Base-by-base conservation (phyloP, 2,329 filamentous ascomycete species). In the Chaetomium globosum region DNA sequence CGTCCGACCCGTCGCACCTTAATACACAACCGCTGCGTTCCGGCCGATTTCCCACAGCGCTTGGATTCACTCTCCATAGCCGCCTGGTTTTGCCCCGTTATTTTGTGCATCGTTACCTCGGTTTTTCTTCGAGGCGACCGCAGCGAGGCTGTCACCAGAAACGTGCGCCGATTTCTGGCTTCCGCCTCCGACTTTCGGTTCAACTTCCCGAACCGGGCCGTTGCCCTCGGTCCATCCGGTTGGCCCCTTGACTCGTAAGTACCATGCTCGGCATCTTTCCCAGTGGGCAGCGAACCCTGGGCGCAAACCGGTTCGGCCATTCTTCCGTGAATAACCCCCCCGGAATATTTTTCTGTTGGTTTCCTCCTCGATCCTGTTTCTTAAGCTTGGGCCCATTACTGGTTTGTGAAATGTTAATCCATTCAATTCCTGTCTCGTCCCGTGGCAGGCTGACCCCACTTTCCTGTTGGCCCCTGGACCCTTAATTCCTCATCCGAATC, bases 41-140 rank as follows among this genome's bases (percentile, higher is more conserved):
- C 51, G 64, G n/a, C n/a, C 59, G 53, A 65, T 33, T 59, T 62
- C 36, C 59, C 59, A 59, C 28, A 53, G n/a, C 46, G 39, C 36
- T 48, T 48, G 59, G 46, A 51, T 59, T 59, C 49, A 19, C 52
- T 23, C 51, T 31, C 62, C 62, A 49, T 3, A 30, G 10, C 39
- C 36, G 10, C 39, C 36, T 31, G 28, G 52, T 53, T 36, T 31
- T 46, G 21, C 26, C 28, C 26, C 28, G 10, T 57, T 43, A 19
- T 51, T 57, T 43, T 55, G 58, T 65, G 63, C 59, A 55, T 36
- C 57, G 62, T 64, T 64, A 64, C 62, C 49, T 55, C 31, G 23
- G 56, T 2, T 4, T 64, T 21, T 52, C 31, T n/a, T 26, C 55
- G 19, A 55, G n/a, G 19, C 31, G 49, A 28, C 28, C 26, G n/a